A percentile compares a stretch with the other conserved stretches of the same genome.
phyloP scores from a whole-genome alignment of 2,329 filamentous ascomycete genomes.

The Ceratocystis diversiconidia region DNA sequence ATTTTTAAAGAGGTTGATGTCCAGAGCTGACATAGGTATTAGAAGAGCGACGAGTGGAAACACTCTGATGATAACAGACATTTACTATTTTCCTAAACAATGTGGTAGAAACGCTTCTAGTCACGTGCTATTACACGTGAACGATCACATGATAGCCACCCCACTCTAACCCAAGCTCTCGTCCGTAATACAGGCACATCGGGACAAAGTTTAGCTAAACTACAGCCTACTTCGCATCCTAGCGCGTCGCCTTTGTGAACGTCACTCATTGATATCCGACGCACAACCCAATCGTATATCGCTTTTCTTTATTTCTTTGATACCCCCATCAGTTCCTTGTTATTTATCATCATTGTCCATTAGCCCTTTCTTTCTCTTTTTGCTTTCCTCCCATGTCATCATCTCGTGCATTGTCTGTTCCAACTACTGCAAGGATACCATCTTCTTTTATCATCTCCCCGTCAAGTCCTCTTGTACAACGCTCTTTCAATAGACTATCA shows the following conservation, averaged over 20 bases:
- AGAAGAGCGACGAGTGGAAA: no score
- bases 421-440: constrained; percentile 57
- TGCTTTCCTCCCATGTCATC: background rate
- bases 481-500: constrained; percentile 54
- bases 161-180: background rate
- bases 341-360: background rate
- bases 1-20: no score
- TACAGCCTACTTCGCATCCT: background rate
- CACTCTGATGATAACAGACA: no score
- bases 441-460: constrained; percentile 55
- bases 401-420: constrained; percentile 39
- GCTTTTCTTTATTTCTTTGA: constrained; percentile 1
- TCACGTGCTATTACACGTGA: background rate
- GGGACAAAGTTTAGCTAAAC: background rate
- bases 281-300: background rate
- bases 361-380: background rate
- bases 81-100: no score
- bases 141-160: background rate
- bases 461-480: constrained; percentile 48
- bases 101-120: background rate
- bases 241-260: background rate
- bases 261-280: background rate
- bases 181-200: background rate
- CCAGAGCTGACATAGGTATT: no score
- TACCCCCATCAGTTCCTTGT: background rate